Percentiles rank a stretch among this genome's conserved stretches.
phyloP scores from a whole-genome alignment of 371 early-diverging fungal genomes.

The Mortierella sp. region DNA sequence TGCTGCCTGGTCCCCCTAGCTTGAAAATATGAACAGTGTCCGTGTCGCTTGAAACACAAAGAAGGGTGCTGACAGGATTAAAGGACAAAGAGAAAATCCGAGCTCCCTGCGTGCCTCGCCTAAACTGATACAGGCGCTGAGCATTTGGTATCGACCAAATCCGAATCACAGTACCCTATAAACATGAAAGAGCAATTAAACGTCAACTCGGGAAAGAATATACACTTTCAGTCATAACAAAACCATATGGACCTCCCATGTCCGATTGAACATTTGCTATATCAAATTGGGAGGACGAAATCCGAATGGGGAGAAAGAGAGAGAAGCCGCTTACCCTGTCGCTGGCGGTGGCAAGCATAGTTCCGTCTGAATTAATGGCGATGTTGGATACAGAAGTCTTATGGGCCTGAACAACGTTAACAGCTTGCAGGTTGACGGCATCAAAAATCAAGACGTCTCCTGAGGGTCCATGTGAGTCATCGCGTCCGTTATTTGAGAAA shows the following conservation, averaged over 20 bases:
- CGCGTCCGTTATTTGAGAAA: constrained; percentile 50
- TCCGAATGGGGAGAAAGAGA: neutral
- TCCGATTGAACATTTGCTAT: too few species aligned
- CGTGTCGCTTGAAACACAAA: constrained; percentile 91
- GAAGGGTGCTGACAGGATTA: constrained; percentile 79
- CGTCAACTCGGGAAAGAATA: too few species aligned
- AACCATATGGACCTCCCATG: too few species aligned
- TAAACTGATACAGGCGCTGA: constrained; percentile 92
- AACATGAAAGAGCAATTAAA: neutral
- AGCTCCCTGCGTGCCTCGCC: constrained; percentile 93
- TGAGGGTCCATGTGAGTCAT: constrained; percentile 54
- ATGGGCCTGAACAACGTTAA: constrained; percentile 94
- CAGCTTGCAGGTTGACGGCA: constrained; percentile 82
- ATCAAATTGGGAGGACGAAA: neutral
- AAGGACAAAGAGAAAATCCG: constrained; percentile 93
- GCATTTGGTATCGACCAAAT: constrained; percentile 92
- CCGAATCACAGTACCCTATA: constrained; percentile 94
- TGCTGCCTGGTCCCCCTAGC: constrained; percentile 54
- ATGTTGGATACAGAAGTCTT: constrained; percentile 87
- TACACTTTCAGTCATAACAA: too few species aligned
- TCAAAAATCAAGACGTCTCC: constrained; percentile 94
- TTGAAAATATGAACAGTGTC: constrained; percentile 98
- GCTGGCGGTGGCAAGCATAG: constrained; percentile 92
- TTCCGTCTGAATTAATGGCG: constrained; percentile 90
- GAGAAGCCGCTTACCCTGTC: constrained; percentile 76